Percentiles rank a stretch among this genome's conserved stretches.
These are phyloP conservation scores for Ajuga reptans DNA, from an alignment of 305 asterid species.

Conservation along the genomic window DNA sequence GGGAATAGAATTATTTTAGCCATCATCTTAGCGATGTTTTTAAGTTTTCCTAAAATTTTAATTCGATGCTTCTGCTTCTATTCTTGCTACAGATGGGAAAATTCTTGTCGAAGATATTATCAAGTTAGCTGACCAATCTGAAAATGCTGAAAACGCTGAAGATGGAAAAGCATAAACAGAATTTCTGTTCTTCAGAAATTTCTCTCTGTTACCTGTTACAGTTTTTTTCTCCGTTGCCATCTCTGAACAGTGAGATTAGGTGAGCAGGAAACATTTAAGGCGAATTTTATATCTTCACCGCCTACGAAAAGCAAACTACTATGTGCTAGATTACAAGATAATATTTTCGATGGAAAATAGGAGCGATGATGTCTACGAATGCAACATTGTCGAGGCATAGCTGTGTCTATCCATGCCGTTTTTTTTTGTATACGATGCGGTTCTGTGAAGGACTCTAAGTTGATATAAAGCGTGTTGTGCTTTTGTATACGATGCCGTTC, in stretches of 20 bases:
- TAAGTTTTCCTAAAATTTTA: not conserved
- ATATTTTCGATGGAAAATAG: conserved; percentile 4
- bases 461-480: not conserved
- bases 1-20: not conserved
- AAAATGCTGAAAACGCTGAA: conserved; percentile 46
- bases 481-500: conserved; percentile 29
- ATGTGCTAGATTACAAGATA: conserved; percentile 21
- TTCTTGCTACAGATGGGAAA: conserved; percentile 63
- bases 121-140: conserved; percentile 58
- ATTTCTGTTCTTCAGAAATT: conserved; percentile 11
- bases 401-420: conserved; percentile 8
- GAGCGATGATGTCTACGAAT: conserved; percentile 16
- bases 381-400: conserved; percentile 9
- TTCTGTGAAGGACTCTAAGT: conserved; percentile 13
- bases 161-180: conserved; percentile 37
- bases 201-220: not conserved
- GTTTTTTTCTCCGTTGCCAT: not conserved
- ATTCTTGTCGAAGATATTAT: conserved; percentile 85
- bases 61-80: not conserved
- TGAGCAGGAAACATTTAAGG: conserved; percentile 17
- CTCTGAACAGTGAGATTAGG: conserved; percentile 9
- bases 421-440: conserved; percentile 29
- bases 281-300: conserved; percentile 17
- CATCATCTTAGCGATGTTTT: not conserved
- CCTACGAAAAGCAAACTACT: conserved; percentile 19